Evolutionary conservation across 2,329 filamentous ascomycete species (phyloP).

Genomic region (Aspergillus pseudonomiae): DNA sequence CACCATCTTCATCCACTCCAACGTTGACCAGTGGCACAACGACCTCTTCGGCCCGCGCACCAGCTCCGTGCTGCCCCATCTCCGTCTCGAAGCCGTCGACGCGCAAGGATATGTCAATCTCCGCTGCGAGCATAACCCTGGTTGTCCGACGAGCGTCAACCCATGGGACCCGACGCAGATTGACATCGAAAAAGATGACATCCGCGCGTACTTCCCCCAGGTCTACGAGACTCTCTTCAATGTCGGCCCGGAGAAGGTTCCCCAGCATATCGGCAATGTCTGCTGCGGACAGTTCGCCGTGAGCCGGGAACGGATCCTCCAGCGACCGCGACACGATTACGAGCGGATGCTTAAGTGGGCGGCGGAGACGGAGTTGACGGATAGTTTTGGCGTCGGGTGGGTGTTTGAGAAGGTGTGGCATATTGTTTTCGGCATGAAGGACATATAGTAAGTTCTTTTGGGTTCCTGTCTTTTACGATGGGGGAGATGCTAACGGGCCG

Average conservation of each 20-base stretch:
- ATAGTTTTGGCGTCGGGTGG: conserved; percentile 34
- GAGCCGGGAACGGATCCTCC: conserved; percentile 32
- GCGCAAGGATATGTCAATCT: conserved; percentile 45
- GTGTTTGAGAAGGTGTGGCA: conserved; percentile 39
- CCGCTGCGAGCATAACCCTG: conserved; percentile 39
- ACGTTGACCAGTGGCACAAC: conserved; percentile 61
- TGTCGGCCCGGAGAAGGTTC: conserved; percentile 26
- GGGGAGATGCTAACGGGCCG: background rate
- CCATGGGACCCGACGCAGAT: conserved; percentile 27
- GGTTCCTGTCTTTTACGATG: background rate
- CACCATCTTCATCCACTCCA: conserved; percentile 63
- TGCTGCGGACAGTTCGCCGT: conserved; percentile 43
- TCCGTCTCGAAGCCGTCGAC: conserved; percentile 42
- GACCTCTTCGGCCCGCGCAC: conserved; percentile 47
- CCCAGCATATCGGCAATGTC: conserved; percentile 32
- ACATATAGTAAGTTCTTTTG: conserved; percentile 26
- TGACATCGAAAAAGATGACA: conserved; percentile 27
- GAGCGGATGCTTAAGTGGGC: conserved; percentile 37
- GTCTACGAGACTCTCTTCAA: conserved; percentile 31
- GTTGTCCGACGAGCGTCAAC: conserved; percentile 44
- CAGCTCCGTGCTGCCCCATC: conserved; percentile 28
- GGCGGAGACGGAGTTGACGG: conserved; percentile 31
- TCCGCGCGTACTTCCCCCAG: conserved; percentile 31
- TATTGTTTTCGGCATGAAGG: conserved; percentile 35
- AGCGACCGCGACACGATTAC: conserved; percentile 33